Conservation (phyloP, 2,329 filamentous ascomycete genomes). For the Blastomyces emzantsi region DNA sequence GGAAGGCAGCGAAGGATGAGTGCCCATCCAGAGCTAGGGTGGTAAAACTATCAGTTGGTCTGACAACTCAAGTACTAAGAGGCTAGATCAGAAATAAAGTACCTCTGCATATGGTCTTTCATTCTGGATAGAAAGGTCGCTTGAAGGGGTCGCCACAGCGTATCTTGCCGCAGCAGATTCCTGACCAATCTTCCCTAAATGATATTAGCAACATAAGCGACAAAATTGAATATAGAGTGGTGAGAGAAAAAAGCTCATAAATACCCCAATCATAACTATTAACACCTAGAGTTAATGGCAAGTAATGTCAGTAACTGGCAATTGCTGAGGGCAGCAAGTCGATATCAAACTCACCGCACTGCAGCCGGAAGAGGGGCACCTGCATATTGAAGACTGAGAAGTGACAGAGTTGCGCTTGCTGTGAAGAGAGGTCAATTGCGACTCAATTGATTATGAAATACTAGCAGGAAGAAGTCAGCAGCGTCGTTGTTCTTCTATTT, state of each 20-base stretch:
- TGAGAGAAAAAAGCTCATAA: conserved; percentile 25
- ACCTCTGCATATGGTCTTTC: conserved; percentile 95
- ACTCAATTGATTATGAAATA: not conserved
- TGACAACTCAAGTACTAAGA: not conserved
- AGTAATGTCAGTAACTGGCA: conserved; percentile 3
- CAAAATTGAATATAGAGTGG: conserved; percentile 8
- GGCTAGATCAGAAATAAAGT: conserved; percentile 18
- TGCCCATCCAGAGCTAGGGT: conserved; percentile 92
- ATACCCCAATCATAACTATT: conserved; percentile 97
- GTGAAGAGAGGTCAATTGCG: not conserved
- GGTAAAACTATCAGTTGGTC: conserved; percentile 15
- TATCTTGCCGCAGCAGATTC: conserved; percentile 83
- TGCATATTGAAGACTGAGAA: conserved; percentile 46
- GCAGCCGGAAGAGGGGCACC: conserved; percentile 72
- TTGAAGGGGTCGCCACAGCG: conserved; percentile 70
- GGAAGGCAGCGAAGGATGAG: conserved; percentile 90
- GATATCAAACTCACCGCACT: conserved; percentile 41
- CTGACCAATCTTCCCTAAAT: conserved; percentile 68
- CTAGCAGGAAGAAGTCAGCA: not conserved
- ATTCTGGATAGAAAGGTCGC: conserved; percentile 65
- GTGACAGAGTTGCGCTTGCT: not conserved
- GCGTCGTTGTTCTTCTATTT: not conserved
- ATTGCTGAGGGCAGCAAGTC: not conserved
- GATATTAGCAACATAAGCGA: conserved; percentile 6
- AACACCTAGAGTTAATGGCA: conserved; percentile 51